These are phyloP conservation scores for Nitzschia sp. DNA, from an alignment of 108 stramenopile species.

Conservation along the genomic window DNA sequence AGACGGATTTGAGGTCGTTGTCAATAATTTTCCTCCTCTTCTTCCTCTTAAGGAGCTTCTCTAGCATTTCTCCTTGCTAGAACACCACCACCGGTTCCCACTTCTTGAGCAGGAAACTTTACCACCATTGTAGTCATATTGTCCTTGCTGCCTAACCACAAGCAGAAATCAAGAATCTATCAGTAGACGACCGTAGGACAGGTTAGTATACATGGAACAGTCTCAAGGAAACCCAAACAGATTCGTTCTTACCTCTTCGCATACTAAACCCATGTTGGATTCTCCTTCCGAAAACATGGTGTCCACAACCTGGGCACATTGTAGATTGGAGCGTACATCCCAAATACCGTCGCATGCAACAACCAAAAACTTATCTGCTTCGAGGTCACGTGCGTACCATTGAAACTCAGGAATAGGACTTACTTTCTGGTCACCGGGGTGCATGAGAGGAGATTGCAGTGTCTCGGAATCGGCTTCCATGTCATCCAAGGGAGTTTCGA, in stretches of 20 bases:
- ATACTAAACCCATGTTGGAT: slow-evolving; percentile 65
- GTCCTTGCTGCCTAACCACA: slow-evolving; percentile 77
- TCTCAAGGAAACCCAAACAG: no score
- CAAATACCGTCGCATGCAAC: slow-evolving; percentile 95
- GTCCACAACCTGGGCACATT: slow-evolving; percentile 70
- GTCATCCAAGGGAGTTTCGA: neutral
- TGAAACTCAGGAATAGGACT: slow-evolving; percentile 78
- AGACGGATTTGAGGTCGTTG: no score
- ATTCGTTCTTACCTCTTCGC: slow-evolving; percentile 69
- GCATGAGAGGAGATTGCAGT: neutral
- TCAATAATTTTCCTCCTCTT: slow-evolving; percentile 4
- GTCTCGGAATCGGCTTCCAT: neutral
- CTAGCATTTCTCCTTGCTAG: slow-evolving; percentile 47
- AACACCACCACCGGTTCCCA: slow-evolving; percentile 67
- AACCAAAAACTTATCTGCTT: slow-evolving; percentile 79
- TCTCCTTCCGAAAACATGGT: slow-evolving; percentile 77
- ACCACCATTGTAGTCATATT: slow-evolving; percentile 84
- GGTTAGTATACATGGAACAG: no score
- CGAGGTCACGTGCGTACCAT: slow-evolving; percentile 56
- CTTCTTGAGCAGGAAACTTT: slow-evolving; percentile 56
- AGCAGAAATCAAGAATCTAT: slow-evolving; percentile 69
- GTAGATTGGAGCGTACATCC: slow-evolving; percentile 86
- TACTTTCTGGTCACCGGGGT: slow-evolving; percentile 78
- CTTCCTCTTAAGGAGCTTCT: slow-evolving; percentile 17
- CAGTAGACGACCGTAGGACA: no score